These are phyloP conservation scores for Chernovozyma sophiae-reginae DNA, from an alignment of 1,139 yeast genomes.

Conservation along the genomic window DNA sequence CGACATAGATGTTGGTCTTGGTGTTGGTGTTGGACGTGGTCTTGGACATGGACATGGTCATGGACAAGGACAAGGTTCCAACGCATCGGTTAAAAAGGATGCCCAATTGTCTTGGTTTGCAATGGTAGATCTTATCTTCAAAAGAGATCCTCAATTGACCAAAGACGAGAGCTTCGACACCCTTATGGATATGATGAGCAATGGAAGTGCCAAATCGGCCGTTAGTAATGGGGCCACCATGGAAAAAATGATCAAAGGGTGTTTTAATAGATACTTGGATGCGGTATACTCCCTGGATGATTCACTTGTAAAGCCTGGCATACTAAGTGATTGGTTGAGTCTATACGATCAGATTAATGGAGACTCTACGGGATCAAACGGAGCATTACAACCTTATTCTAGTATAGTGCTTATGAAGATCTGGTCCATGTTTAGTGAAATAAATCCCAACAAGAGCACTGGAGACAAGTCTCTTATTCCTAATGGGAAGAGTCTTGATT, in stretches of 20 bases:
- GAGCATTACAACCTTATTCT: conserved; percentile 1
- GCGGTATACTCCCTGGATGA: conserved; percentile 59
- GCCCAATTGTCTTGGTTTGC: conserved; percentile 57
- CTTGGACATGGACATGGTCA: not conserved
- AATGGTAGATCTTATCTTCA: conserved; percentile 51
- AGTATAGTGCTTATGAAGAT: conserved; percentile 52
- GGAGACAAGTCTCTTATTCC: conserved; percentile 25
- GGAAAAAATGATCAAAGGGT: conserved; percentile 69
- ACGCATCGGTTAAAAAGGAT: conserved; percentile 35
- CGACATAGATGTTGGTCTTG: not conserved
- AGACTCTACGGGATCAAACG: not conserved
- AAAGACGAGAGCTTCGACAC: conserved; percentile 46
- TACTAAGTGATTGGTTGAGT: conserved; percentile 72
- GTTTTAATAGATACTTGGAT: conserved; percentile 62
- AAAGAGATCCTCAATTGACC: conserved; percentile 42
- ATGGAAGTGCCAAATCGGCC: conserved; percentile 38
- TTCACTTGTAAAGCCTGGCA: conserved; percentile 55
- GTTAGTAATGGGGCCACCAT: conserved; percentile 42
- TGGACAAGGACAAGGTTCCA: not conserved
- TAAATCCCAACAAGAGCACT: conserved; percentile 31
- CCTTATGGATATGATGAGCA: conserved; percentile 31
- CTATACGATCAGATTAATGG: conserved; percentile 48
- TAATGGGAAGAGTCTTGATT: conserved; percentile 40
- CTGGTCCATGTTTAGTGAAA: conserved; percentile 63
- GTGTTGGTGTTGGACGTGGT: not conserved